These are phyloP conservation scores for Haplosporangium sp. DNA, from an alignment of 371 early-diverging fungal genomes.

Conservation along the genomic window DNA sequence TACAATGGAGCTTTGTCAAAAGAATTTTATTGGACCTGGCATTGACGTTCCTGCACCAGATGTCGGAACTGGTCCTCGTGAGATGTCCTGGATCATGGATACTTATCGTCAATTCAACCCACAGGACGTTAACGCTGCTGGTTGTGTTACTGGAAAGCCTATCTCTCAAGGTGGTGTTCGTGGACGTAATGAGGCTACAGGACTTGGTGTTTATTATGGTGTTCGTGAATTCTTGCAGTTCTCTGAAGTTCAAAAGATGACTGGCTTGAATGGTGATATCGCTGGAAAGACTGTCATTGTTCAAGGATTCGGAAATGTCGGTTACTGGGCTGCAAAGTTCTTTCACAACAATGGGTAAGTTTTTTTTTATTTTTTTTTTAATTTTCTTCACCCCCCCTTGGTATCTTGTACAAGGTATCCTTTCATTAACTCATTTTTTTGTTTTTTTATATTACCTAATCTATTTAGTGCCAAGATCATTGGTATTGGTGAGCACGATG, in stretches of 20 bases:
- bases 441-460: too few species aligned
- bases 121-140: constrained; percentile 85
- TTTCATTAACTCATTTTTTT: too few species aligned
- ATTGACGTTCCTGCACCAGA: constrained; percentile 94
- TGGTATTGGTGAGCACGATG: constrained; percentile 84
- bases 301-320: constrained; percentile 95
- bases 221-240: constrained; percentile 86
- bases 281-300: constrained; percentile 77
- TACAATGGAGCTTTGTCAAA: constrained; percentile 92
- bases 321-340: constrained; percentile 91
- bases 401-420: too few species aligned
- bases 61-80: constrained; percentile 89
- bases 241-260: constrained; percentile 83
- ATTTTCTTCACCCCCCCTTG: too few species aligned
- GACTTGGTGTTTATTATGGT: constrained; percentile 90
- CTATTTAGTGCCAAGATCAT: constrained; percentile 76
- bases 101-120: constrained; percentile 92
- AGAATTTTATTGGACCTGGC: constrained; percentile 90
- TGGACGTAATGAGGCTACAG: constrained; percentile 92
- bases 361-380: too few species aligned
- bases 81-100: constrained; percentile 95
- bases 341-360: constrained; percentile 75
- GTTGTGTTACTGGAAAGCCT: constrained; percentile 93
- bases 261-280: constrained; percentile 77
- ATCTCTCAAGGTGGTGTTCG: constrained; percentile 90